A percentile compares a stretch with the other conserved stretches of the same genome.
Evolutionary conservation across 2,329 filamentous ascomycete genomes (phyloP).

Genomic region (Cytospora mali): DNA sequence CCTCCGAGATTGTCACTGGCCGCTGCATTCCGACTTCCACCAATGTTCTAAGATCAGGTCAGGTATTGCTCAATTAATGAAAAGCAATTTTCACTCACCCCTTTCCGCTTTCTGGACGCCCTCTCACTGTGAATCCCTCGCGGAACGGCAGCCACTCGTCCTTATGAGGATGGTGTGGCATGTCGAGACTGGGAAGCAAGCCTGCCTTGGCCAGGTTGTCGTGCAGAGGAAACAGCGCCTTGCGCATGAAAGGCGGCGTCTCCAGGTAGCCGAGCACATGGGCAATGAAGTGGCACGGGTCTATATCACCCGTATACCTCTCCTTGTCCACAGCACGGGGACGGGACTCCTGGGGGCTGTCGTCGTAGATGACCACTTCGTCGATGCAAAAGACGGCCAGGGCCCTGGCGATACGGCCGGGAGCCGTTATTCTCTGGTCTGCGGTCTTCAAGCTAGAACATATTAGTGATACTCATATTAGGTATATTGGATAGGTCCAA

Average conservation of each 20-base stretch:
- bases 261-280: slow-evolving; percentile 83
- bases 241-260: slow-evolving; percentile 79
- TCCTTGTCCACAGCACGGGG: slow-evolving; percentile 52
- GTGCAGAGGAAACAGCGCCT: slow-evolving; percentile 74
- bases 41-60: slow-evolving; percentile 47
- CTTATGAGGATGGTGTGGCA: slow-evolving; percentile 78
- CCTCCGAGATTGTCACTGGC: slow-evolving; percentile 57
- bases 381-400: slow-evolving; percentile 83
- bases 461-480: slow-evolving; percentile 12
- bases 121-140: slow-evolving; percentile 69
- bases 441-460: slow-evolving; percentile 65
- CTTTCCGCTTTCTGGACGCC: slow-evolving; percentile 44
- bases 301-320: slow-evolving; percentile 68
- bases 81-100: slow-evolving; percentile 32
- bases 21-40: slow-evolving; percentile 61
- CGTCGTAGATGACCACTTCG: slow-evolving; percentile 81
- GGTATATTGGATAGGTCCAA: neutral
- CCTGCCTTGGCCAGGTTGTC: slow-evolving; percentile 76
- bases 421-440: slow-evolving; percentile 74
- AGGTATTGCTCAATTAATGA: slow-evolving; percentile 31
- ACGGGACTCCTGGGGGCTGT: slow-evolving; percentile 55
- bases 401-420: slow-evolving; percentile 77
- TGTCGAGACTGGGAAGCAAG: slow-evolving; percentile 75
- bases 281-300: slow-evolving; percentile 78
- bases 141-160: slow-evolving; percentile 80